Evolutionary conservation across 2,329 filamentous ascomycete species (phyloP), one percentile per base, ranked within the genome.

Genomic region (Fusarium sp.): DNA sequence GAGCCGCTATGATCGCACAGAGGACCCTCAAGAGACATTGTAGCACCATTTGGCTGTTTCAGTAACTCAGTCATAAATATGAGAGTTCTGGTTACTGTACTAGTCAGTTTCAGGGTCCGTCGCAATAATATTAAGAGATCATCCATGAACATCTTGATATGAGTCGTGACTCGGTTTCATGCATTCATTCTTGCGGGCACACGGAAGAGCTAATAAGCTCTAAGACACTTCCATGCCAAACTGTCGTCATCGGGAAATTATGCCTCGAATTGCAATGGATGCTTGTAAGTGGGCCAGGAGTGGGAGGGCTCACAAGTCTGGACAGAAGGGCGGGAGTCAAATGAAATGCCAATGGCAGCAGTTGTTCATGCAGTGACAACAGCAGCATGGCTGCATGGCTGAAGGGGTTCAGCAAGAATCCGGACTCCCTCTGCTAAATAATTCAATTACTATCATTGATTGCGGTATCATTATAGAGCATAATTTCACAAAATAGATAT

Each of bases 231-330:
- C 50, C 46, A 62, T 50, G 59, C 68, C 50, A 57, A 67, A 49
- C 45, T 72, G 68, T 66, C 69, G 70, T 73, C 69, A 71, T 74
- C 56, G 67, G 62, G 52, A 40, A 47, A 62, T 68, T 63, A 49
- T 65, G 47, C 67, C 65, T 33, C 65, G 63, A 59, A 55, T 64
- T 67, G 62, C 62, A 70, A 31, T 31, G 28, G 28, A 31, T 70
- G 58, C 57, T 54, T 68, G 58, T 51, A 69, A 52, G 62, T 53
- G 55, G 58, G 45, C 47, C 45, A 64, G 62, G 17, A 52, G 44
- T 64, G 62, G 53, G 43, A 56, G 63, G 55, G 31, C 62, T 70
- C 60, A 67, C 60, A 62, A 57, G 59, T 64, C 57, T 71, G 62
- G 61, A 53, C 53, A 56, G 47, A 53, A 53, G 34, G 43, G 56